These are phyloP conservation scores for Tetracentron sinense DNA, from an alignment of 164 flowering plant species.

Conservation along the genomic window DNA sequence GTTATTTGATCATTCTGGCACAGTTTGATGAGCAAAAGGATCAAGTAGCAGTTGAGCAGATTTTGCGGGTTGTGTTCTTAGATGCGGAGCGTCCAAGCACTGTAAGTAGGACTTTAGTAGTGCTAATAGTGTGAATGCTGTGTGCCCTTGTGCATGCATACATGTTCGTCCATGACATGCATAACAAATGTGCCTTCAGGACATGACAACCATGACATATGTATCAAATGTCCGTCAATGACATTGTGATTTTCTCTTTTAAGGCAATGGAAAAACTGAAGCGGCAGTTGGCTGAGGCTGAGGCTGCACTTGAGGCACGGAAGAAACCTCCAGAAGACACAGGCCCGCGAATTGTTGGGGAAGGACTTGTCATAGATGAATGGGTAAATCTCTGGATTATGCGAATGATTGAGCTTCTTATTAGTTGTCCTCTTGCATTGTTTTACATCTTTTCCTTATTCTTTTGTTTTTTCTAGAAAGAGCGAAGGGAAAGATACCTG, in stretches of 20 bases:
- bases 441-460: background rate
- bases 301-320: conserved; percentile 71
- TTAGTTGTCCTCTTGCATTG: background rate
- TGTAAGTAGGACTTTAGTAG: conserved; percentile 39
- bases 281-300: conserved; percentile 89
- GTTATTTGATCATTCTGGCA: conserved; percentile 10
- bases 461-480: conserved; percentile 46
- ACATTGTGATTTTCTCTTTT: background rate
- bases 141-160: background rate
- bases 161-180: background rate
- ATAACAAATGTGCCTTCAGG: background rate
- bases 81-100: conserved; percentile 64
- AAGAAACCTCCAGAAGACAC: conserved; percentile 84
- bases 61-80: conserved; percentile 73
- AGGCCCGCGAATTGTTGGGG: conserved; percentile 76
- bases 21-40: conserved; percentile 98
- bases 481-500: conserved; percentile 79
- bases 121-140: background rate
- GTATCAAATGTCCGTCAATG: background rate
- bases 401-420: background rate
- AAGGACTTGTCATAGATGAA: conserved; percentile 93
- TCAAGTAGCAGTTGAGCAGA: conserved; percentile 70
- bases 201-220: background rate
- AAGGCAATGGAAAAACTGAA: conserved; percentile 85
- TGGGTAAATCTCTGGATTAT: conserved; percentile 42